Conservation (phyloP, 73 alveolate genomes). For the Symbiodinium pilosum region DNA sequence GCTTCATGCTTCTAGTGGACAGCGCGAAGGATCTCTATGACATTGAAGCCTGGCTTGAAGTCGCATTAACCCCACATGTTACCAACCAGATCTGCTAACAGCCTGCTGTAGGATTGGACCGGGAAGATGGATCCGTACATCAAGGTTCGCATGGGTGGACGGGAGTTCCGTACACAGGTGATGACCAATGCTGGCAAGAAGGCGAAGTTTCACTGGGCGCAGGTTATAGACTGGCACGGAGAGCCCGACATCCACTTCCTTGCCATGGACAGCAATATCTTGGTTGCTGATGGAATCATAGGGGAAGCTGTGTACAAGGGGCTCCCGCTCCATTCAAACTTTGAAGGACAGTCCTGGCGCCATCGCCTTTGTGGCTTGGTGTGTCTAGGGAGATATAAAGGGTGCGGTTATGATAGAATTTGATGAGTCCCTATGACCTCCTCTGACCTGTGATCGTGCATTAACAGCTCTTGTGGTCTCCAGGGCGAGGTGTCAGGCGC, state of each 20-base stretch:
- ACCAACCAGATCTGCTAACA: background rate
- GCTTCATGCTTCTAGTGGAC: slow-evolving; percentile 15
- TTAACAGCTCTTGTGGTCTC: too few species aligned
- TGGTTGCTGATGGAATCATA: slow-evolving; percentile 88
- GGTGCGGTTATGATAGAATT: too few species aligned
- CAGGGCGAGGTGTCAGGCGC: too few species aligned
- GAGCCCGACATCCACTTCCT: slow-evolving; percentile 89
- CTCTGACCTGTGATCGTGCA: too few species aligned
- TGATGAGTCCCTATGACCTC: too few species aligned
- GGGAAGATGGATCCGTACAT: slow-evolving; percentile 89
- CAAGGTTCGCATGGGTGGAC: slow-evolving; percentile 44
- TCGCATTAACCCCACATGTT: background rate
- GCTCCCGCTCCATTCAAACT: slow-evolving; percentile 53
- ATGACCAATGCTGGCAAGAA: slow-evolving; percentile 88
- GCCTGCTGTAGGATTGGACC: slow-evolving; percentile 41
- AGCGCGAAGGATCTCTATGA: slow-evolving; percentile 84
- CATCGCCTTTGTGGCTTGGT: too few species aligned
- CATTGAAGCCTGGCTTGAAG: background rate
- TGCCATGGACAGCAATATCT: slow-evolving; percentile 71
- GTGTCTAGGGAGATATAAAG: too few species aligned
- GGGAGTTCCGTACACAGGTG: slow-evolving; percentile 75
- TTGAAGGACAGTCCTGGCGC: slow-evolving; percentile 32
- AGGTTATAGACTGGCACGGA: slow-evolving; percentile 59
- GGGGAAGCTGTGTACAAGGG: slow-evolving; percentile 87
- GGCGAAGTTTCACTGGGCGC: slow-evolving; percentile 88